A percentile compares a stretch with the other conserved stretches of the same genome.
Conservation (phyloP, 2,329 filamentous ascomycete species). For the Davidsoniella australis region DNA sequence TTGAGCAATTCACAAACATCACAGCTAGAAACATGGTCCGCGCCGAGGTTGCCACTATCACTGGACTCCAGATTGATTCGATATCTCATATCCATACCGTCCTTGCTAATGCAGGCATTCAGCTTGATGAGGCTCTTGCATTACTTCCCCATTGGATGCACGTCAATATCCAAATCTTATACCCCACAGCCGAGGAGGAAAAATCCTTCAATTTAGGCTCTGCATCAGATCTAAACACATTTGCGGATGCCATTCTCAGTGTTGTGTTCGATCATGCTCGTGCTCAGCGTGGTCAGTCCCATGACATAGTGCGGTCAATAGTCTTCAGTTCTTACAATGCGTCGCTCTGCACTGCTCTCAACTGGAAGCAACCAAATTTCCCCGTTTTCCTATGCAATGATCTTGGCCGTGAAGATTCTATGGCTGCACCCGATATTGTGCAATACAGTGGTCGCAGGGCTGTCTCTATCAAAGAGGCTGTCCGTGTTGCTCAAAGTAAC, state of each 20-base stretch:
- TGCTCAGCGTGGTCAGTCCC: slow-evolving; percentile 41
- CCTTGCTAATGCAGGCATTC: slow-evolving; percentile 60
- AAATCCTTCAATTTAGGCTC: slow-evolving; percentile 51
- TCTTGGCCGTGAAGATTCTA: slow-evolving; percentile 38
- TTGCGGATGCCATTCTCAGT: slow-evolving; percentile 66
- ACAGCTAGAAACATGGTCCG: slow-evolving; percentile 28
- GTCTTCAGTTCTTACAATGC: slow-evolving; percentile 91
- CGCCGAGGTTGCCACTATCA: slow-evolving; percentile 26
- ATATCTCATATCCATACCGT: slow-evolving; percentile 54
- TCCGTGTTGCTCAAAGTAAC: slow-evolving; percentile 82
- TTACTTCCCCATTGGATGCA: slow-evolving; percentile 66
- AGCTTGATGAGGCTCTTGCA: slow-evolving; percentile 58
- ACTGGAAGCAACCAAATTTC: slow-evolving; percentile 99
- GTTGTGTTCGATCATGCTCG: slow-evolving; percentile 87
- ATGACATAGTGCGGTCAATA: slow-evolving; percentile 65
- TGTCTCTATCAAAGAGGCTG: slow-evolving; percentile 85
- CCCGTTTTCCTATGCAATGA: slow-evolving; percentile 93
- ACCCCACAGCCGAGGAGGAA: slow-evolving; percentile 63
- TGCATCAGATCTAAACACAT: slow-evolving; percentile 66
- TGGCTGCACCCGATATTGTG: slow-evolving; percentile 22
- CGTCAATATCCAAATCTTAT: slow-evolving; percentile 81
- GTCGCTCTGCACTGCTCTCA: slow-evolving; percentile 78
- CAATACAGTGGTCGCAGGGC: slow-evolving; percentile 51
- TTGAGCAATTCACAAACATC: slow-evolving; percentile 48
- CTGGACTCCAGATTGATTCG: slow-evolving; percentile 30